Percentiles rank a stretch among this genome's conserved stretches.
Conservation (phyloP, 768 basidiomycete species). For the Asterophora parasitica region DNA sequence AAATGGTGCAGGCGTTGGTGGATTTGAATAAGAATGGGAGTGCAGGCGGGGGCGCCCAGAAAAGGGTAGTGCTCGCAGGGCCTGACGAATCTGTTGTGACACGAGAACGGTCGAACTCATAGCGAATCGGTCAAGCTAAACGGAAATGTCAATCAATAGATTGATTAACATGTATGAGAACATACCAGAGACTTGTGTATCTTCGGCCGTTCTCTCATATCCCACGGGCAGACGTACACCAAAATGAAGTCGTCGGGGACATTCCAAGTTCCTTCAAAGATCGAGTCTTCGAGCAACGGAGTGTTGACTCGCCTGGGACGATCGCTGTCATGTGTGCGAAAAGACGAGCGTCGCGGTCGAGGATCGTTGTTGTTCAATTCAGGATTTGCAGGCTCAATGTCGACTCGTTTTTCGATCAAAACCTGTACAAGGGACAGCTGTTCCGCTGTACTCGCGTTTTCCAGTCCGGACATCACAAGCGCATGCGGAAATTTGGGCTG, state of each 20-base stretch:
- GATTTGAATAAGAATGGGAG: constrained; percentile 27
- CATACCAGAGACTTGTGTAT: constrained; percentile 65
- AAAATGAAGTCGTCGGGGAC: constrained; percentile 67
- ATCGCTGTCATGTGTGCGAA: background rate
- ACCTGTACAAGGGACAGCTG: constrained; percentile 45
- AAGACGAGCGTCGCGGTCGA: background rate
- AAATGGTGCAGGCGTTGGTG: constrained; percentile 21
- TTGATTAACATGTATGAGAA: constrained; percentile 3
- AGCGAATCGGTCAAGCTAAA: constrained; percentile 71
- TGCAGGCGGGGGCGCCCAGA: constrained; percentile 18
- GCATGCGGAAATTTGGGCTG: constrained; percentile 45
- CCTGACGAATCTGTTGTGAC: constrained; percentile 36
- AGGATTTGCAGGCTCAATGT: constrained; percentile 31
- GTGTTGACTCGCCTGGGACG: background rate
- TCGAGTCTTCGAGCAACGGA: constrained; percentile 23
- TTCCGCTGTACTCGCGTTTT: constrained; percentile 53
- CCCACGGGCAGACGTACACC: constrained; percentile 66
- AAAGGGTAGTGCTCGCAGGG: constrained; percentile 29
- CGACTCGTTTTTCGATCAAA: constrained; percentile 46
- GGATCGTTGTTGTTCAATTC: constrained; percentile 11
- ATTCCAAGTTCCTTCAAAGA: constrained; percentile 41
- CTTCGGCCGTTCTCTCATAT: constrained; percentile 58
- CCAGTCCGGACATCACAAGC: constrained; percentile 68
- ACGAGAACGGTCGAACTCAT: constrained; percentile 64
- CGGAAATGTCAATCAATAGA: constrained; percentile 3